Conservation (phyloP, 441 rosid genomes). For the Bocquillonia castaneifolia region DNA sequence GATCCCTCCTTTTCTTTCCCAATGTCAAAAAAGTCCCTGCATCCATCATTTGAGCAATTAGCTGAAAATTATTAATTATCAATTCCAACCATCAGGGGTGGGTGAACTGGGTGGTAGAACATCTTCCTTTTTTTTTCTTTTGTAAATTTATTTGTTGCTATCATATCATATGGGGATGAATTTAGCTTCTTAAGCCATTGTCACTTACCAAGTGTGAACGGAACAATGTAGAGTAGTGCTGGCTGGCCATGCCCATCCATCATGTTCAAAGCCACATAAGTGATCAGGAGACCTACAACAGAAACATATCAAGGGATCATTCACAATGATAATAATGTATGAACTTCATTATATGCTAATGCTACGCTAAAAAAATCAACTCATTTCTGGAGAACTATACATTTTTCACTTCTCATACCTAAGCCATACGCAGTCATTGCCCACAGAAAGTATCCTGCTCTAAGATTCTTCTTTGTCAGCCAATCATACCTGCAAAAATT, state of each 20-base stretch:
- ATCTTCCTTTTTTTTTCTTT: too few relatives aligned
- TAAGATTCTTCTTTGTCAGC: constrained; percentile 80
- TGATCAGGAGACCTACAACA: constrained; percentile 59
- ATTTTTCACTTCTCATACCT: constrained; percentile 44
- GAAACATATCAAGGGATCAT: background rate
- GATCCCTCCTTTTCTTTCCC: constrained; percentile 88
- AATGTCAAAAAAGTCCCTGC: constrained; percentile 76
- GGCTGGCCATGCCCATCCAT: constrained; percentile 93
- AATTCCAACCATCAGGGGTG: too few relatives aligned
- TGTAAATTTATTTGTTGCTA: too few relatives aligned
- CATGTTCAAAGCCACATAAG: constrained; percentile 75
- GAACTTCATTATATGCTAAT: background rate
- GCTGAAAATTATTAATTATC: too few relatives aligned
- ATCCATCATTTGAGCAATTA: background rate
- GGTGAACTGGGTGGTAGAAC: too few relatives aligned
- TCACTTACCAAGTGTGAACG: constrained; percentile 68
- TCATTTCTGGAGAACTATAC: background rate
- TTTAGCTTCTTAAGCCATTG: background rate
- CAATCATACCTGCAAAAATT: constrained; percentile 67
- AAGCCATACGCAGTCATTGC: constrained; percentile 92
- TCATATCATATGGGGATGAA: background rate
- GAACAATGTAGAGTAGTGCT: constrained; percentile 78
- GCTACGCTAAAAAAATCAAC: background rate
- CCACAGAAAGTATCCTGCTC: constrained; percentile 86
- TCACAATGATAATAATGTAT: background rate